Base-by-base conservation (phyloP, 345 rosid genomes). In the Turnera subulata region DNA sequence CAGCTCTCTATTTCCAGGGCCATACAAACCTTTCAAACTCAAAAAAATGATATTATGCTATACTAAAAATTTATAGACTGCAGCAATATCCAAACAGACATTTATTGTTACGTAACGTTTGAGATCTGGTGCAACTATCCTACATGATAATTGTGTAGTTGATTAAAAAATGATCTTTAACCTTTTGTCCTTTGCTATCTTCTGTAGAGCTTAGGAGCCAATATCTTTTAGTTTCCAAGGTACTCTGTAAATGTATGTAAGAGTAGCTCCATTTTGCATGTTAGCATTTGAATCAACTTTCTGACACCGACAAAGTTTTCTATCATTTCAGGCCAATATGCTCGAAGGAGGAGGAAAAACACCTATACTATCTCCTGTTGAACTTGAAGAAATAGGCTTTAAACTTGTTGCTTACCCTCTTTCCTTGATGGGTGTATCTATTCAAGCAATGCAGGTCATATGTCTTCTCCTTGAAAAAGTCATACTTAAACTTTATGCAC, bases 331-430 rank as follows among this genome's bases (percentile, higher is more conserved):
- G 95, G 93, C 85, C 70, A 84, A 80, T 74, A 81, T 85, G 91
- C 89, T 84, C 59, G 97, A 91, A 84, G 95, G 85, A 58, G 93
- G 98, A 39, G 98, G 98, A 12, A 92, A 86, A 70, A 61, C 80
- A 26, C 93, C 95, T 5, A 84, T 89, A 24, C 69, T 84, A 14
- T 76, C 70, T 76, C 91, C 91, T 4, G 66, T 83, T 53, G 95
- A 92, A 68, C 84, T 89, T 47, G 95, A 89, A 66, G 91, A 80
- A 66, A 51, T 92, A 39, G 96, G 96, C 58, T 92, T 76, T 71
- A 89, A 92, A 72, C 78, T 92, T 57, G 95, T 83, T n/a, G 80
- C 61, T 9, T 92, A 92, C 70, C 96, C 95, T 3, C 79, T 82
- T 63, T 86, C 93, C 69, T 76, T 89, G 72, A 80, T 92, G 24